Evolutionary conservation across 164 flowering plant genomes (phyloP).

Genomic region (Berberis vulgaris): DNA sequence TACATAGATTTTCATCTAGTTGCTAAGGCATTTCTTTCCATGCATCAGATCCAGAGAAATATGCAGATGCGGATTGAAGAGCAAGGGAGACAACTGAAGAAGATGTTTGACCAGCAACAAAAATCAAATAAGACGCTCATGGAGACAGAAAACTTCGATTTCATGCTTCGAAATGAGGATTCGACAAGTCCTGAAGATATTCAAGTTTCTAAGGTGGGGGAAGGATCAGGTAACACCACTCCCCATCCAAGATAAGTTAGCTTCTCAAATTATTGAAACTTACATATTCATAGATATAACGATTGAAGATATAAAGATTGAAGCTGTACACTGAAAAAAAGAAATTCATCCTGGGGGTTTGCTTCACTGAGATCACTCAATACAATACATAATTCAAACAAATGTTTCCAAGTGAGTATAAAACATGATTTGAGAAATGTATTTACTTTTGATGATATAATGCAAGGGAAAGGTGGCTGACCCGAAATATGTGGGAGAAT

Average conservation of each 20-base stretch:
- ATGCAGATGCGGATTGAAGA: constrained; percentile 73
- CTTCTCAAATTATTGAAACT: not conserved
- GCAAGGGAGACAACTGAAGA: constrained; percentile 62
- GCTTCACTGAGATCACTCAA: not conserved
- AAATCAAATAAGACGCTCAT: constrained; percentile 22
- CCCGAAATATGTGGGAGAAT: no score
- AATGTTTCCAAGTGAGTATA: not conserved
- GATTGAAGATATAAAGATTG: not conserved
- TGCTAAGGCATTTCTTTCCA: not conserved
- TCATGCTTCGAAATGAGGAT: constrained; percentile 14
- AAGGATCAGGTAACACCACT: constrained; percentile 23
- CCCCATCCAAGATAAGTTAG: constrained; percentile 23
- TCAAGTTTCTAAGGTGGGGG: constrained; percentile 9
- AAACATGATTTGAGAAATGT: no score
- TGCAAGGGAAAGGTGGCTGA: no score
- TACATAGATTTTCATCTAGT: no score
- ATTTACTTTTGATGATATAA: no score
- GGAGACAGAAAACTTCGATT: constrained; percentile 17
- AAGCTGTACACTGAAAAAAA: not conserved
- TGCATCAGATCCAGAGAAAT: constrained; percentile 48
- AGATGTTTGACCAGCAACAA: constrained; percentile 60
- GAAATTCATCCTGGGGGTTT: not conserved
- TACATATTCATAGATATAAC: no score
- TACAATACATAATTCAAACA: not conserved
- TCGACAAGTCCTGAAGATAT: constrained; percentile 20